Evolutionary conservation across 208 protist species (phyloP).

Genomic region (Crithidia expoeki): DNA sequence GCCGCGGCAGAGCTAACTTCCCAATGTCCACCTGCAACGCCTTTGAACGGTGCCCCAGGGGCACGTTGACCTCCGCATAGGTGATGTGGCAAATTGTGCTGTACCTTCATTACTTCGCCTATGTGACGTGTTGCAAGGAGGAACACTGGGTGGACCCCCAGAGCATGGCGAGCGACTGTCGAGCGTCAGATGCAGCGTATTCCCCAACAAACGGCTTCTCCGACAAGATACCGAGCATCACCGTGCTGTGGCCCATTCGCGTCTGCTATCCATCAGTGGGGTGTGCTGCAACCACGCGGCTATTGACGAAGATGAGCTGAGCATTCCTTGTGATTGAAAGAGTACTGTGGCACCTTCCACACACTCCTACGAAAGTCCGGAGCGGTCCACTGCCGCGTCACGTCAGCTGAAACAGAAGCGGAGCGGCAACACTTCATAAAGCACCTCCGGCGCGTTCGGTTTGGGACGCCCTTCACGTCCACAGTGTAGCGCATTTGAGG

Average conservation of each 20-base stretch:
- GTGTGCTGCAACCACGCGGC: neutral
- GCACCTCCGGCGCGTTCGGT: constrained; percentile 7
- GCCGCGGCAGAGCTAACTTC: constrained; percentile 3
- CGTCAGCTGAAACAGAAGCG: neutral
- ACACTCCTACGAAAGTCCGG: constrained; percentile 2
- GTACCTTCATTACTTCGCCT: constrained; percentile 19
- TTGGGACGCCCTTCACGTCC: neutral
- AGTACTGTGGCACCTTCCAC: constrained; percentile 6
- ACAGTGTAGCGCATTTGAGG: constrained; percentile 11
- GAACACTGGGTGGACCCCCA: neutral
- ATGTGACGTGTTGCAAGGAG: constrained; percentile 1
- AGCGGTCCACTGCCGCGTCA: neutral
- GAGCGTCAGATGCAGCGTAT: neutral
- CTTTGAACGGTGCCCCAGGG: neutral
- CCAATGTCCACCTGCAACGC: neutral
- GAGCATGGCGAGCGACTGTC: neutral
- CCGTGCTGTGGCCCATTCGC: neutral
- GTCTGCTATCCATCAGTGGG: neutral
- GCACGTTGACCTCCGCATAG: neutral
- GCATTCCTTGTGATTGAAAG: constrained; percentile 1
- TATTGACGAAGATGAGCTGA: constrained; percentile 5
- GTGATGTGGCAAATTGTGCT: neutral
- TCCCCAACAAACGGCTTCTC: neutral
- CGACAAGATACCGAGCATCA: neutral
- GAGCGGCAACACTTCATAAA: constrained; percentile 12